Conservation (phyloP, 176 grass and related monocot genomes). For the Zea luxurians region DNA sequence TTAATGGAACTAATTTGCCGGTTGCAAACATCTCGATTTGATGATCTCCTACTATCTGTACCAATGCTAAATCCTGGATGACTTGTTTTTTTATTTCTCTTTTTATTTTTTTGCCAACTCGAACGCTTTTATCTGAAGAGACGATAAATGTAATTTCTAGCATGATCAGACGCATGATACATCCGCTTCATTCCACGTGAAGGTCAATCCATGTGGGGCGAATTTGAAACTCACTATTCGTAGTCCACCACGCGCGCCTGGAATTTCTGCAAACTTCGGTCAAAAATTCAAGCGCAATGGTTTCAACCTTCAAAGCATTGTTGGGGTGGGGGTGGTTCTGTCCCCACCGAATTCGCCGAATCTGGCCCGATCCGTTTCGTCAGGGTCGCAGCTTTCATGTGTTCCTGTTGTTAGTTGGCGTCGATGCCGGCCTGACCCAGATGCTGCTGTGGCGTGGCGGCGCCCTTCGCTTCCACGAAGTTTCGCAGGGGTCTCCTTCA, state of each 20-base stretch:
- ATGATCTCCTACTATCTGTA: background rate
- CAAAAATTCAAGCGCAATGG: background rate
- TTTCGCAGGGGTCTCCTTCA: slow-evolving; percentile 4
- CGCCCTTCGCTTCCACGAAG: slow-evolving; percentile 26
- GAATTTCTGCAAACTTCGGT: background rate
- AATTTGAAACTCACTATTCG: background rate
- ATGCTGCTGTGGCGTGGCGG: background rate
- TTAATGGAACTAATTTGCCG: slow-evolving; percentile 18
- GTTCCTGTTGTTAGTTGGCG: background rate
- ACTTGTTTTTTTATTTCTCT: background rate
- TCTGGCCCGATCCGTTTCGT: background rate
- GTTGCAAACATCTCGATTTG: background rate
- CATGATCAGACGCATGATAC: background rate
- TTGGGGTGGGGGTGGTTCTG: background rate
- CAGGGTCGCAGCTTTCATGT: background rate
- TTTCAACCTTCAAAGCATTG: background rate
- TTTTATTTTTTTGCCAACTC: background rate
- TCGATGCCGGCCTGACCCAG: background rate
- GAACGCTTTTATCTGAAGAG: background rate
- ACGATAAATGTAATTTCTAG: background rate
- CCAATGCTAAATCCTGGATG: background rate
- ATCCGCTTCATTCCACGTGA: background rate
- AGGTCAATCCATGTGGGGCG: background rate
- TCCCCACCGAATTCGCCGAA: background rate
- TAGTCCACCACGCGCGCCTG: background rate